phyloP scores from a whole-genome alignment of 179 eudicot genomes.

The Pouteria campechiana region DNA sequence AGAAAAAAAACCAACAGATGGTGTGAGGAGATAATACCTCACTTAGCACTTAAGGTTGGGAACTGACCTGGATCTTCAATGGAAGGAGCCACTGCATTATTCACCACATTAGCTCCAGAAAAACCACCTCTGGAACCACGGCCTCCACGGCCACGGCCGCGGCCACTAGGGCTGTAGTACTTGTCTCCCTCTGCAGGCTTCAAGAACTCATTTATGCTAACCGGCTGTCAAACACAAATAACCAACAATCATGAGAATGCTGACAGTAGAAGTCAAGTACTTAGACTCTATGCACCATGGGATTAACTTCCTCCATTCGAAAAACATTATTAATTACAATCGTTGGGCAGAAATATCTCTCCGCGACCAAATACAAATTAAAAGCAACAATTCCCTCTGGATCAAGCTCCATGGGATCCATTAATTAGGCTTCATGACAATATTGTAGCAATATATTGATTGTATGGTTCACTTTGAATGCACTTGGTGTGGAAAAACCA shows the following conservation, averaged over 20 bases:
- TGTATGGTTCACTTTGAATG: too few species aligned
- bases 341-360: too few species aligned
- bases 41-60: conserved; percentile 76
- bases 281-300: too few species aligned
- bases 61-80: conserved; percentile 79
- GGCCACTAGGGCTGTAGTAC: conserved; percentile 41
- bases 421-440: too few species aligned
- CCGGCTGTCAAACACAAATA: conserved; percentile 28
- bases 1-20: not conserved
- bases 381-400: too few species aligned
- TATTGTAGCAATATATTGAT: too few species aligned
- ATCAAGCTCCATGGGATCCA: too few species aligned
- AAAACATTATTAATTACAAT: too few species aligned
- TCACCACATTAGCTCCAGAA: conserved; percentile 6
- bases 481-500: too few species aligned
- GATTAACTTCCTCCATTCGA: too few species aligned
- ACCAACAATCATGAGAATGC: not conserved
- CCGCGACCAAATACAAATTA: too few species aligned
- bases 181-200: conserved; percentile 84
- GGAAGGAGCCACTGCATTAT: conserved; percentile 43
- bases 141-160: conserved; percentile 41
- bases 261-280: not conserved
- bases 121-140: conserved; percentile 58
- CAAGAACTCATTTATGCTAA: conserved; percentile 91
- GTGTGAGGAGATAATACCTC: conserved; percentile 18